These are phyloP conservation scores for Pichia sp. DNA, from an alignment of 1,139 yeast genomes.

Conservation along the genomic window DNA sequence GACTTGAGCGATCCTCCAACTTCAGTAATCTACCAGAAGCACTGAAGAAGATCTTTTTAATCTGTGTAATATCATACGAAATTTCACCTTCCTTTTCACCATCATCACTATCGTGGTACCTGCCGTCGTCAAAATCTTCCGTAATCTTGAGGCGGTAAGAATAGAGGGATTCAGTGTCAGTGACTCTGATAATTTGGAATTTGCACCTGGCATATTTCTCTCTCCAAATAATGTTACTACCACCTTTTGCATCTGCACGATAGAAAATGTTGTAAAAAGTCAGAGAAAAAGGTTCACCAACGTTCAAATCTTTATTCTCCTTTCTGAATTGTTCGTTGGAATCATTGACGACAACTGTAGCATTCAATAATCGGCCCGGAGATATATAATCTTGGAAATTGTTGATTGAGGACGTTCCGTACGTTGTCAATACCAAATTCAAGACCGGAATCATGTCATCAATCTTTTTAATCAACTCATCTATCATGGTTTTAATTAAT, in stretches of 20 bases:
- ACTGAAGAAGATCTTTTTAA: constrained; percentile 57
- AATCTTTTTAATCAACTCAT: constrained; percentile 40
- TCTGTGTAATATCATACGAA: constrained; percentile 32
- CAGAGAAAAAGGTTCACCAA: constrained; percentile 58
- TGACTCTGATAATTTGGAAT: constrained; percentile 33
- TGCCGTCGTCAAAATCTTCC: constrained; percentile 63
- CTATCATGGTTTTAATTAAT: constrained; percentile 43
- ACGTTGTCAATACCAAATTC: constrained; percentile 58
- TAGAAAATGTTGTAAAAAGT: constrained; percentile 60
- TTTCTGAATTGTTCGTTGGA: constrained; percentile 30
- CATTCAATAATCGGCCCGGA: constrained; percentile 60
- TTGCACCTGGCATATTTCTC: constrained; percentile 59
- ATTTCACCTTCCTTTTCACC: constrained; percentile 26
- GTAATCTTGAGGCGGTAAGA: constrained; percentile 39
- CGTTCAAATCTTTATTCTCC: constrained; percentile 22
- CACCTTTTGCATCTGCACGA: constrained; percentile 38
- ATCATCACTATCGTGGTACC: constrained; percentile 58
- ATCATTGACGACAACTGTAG: constrained; percentile 41
- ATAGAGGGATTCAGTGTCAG: constrained; percentile 21
- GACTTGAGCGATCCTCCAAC: constrained; percentile 56
- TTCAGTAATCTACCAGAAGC: constrained; percentile 64
- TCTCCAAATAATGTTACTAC: constrained; percentile 55
- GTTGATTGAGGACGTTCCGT: constrained; percentile 54
- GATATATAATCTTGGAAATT: constrained; percentile 44
- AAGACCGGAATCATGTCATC: constrained; percentile 68